A percentile compares a stretch with the other conserved stretches of the same genome.
These are phyloP conservation scores for Calamus simplicifolius DNA, from an alignment of 176 grass and related monocot species.

Conservation along the genomic window DNA sequence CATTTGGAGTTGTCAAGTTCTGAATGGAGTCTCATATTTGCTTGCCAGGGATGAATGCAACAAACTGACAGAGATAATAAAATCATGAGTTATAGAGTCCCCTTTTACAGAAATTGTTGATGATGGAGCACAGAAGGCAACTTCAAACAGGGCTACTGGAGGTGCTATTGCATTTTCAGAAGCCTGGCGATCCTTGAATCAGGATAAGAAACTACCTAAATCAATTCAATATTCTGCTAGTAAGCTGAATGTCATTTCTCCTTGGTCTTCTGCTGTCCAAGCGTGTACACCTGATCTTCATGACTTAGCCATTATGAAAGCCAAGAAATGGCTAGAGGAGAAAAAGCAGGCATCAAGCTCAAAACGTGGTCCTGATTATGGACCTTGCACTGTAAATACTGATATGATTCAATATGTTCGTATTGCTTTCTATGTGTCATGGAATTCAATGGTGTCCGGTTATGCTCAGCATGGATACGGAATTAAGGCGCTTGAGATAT, in stretches of 20 bases:
- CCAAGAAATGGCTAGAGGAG: constrained; percentile 95
- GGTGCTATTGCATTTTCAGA: constrained; percentile 25
- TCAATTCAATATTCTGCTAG: constrained; percentile 27
- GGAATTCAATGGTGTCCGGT: no score
- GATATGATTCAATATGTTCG: constrained; percentile 66
- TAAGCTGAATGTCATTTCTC: constrained; percentile 32
- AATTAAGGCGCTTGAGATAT: no score
- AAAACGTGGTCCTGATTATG: constrained; percentile 33
- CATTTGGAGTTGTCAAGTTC: not conserved
- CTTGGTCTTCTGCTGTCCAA: constrained; percentile 35
- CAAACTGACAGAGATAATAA: constrained; percentile 64
- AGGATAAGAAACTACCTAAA: constrained; percentile 12
- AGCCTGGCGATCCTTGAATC: constrained; percentile 49
- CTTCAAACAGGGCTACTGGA: constrained; percentile 13
- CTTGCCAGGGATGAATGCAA: constrained; percentile 72
- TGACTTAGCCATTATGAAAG: constrained; percentile 58
- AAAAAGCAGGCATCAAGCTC: constrained; percentile 49
- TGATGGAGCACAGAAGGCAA: constrained; percentile 21
- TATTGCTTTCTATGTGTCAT: constrained; percentile 8
- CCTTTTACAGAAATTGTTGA: constrained; percentile 15
- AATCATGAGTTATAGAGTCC: constrained; percentile 66
- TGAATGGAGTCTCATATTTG: constrained; percentile 13
- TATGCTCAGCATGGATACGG: no score
- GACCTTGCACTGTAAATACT: constrained; percentile 47
- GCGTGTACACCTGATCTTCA: constrained; percentile 42